Percentiles rank a stretch among this genome's conserved stretches.
Evolutionary conservation across 768 basidiomycete genomes (phyloP).

Genomic region (Chalciporus piperatus): DNA sequence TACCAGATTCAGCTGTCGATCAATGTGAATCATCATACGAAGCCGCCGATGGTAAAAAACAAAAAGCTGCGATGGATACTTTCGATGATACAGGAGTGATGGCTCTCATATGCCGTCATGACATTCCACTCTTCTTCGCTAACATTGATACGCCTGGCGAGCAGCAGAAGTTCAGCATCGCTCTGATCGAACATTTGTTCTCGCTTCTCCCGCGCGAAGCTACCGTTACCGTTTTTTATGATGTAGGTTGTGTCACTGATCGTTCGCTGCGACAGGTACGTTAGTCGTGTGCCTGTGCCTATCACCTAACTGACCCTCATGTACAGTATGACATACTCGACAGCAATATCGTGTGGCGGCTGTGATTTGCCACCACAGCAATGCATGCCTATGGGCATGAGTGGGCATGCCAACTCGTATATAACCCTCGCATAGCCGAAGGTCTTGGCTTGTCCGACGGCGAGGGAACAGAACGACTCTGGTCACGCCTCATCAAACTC

Average conservation of each 20-base stretch:
- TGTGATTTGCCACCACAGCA: slow-evolving; percentile 28
- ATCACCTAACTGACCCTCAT: neutral
- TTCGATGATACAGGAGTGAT: slow-evolving; percentile 38
- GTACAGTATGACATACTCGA: neutral
- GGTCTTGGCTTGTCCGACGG: slow-evolving; percentile 19
- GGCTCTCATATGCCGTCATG: slow-evolving; percentile 37
- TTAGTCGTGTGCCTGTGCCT: no score
- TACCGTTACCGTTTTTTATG: slow-evolving; percentile 31
- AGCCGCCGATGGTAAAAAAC: slow-evolving; percentile 33
- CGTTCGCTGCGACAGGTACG: slow-evolving; percentile 25
- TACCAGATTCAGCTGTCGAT: neutral
- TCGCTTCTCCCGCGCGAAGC: slow-evolving; percentile 28
- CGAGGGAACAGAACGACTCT: slow-evolving; percentile 22
- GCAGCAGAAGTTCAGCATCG: slow-evolving; percentile 33
- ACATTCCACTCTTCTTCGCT: slow-evolving; percentile 29
- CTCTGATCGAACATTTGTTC: slow-evolving; percentile 32
- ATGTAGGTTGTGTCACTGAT: slow-evolving; percentile 36
- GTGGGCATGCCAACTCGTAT: slow-evolving; percentile 25
- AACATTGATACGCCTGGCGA: neutral
- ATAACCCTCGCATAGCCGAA: slow-evolving; percentile 2
- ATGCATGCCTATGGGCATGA: slow-evolving; percentile 41
- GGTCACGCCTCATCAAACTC: slow-evolving; percentile 30
- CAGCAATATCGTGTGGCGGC: neutral
- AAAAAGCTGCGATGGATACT: slow-evolving; percentile 18
- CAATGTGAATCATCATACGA: slow-evolving; percentile 27